A percentile compares a stretch with the other conserved stretches of the same genome.
phyloP scores from a whole-genome alignment of 202 grass and related monocot species.

The Schoenoplectus tabernaemontani region DNA sequence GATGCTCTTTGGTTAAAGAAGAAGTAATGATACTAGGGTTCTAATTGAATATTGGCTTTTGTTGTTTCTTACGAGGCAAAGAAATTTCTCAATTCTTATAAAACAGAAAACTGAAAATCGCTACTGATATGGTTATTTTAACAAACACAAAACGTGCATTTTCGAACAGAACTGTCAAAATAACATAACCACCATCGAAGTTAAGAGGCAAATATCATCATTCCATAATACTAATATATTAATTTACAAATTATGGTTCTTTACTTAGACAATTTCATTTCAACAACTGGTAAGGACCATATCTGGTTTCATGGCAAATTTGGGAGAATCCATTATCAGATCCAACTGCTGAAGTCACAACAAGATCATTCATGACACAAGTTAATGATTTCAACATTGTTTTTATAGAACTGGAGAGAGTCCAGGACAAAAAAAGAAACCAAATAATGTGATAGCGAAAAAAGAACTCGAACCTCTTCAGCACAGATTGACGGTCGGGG shows the following conservation, averaged over 20 bases:
- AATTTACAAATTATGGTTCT: not conserved
- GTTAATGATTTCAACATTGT: slow-evolving; percentile 20
- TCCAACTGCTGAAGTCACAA: not conserved
- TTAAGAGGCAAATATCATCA: not conserved
- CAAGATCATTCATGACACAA: not conserved
- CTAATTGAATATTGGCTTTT: not conserved
- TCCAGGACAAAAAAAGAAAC: not conserved
- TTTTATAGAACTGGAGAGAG: not conserved
- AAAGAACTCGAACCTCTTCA: slow-evolving; percentile 31
- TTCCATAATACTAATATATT: too few relatives aligned
- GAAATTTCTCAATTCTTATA: not conserved
- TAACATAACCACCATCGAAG: not conserved
- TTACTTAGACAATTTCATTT: not conserved
- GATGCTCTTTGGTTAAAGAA: not conserved
- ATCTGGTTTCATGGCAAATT: too few relatives aligned
- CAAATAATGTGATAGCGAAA: not conserved
- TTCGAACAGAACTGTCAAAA: not conserved
- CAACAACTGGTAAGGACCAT: too few relatives aligned
- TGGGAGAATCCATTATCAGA: not conserved
- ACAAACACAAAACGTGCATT: slow-evolving; percentile 5
- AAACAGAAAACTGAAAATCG: not conserved
- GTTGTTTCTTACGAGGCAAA: not conserved
- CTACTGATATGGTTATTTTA: not conserved
- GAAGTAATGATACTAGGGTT: not conserved
- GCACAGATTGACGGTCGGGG: slow-evolving; percentile 68